Conservation (phyloP, 352 stramenopile species). For the Phytophthora capsici region DNA sequence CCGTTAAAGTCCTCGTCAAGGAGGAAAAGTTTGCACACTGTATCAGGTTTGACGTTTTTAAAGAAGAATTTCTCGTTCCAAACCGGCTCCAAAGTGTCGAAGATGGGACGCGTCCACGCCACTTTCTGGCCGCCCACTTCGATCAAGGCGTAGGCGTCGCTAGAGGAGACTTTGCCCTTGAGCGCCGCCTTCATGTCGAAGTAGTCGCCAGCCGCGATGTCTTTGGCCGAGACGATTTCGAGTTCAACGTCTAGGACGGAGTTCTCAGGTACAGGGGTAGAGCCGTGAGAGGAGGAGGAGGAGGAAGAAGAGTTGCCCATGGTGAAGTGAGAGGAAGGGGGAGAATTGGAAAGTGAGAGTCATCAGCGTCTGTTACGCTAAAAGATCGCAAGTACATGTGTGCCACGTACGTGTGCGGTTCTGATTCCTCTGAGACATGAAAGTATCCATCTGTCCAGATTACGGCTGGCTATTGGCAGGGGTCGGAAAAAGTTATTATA, state of each 20-base stretch:
- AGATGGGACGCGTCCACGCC: slow-evolving; percentile 47
- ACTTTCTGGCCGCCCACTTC: slow-evolving; percentile 41
- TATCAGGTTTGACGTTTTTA: slow-evolving; percentile 44
- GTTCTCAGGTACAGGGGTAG: slow-evolving; percentile 6
- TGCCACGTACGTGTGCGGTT: slow-evolving; percentile 5
- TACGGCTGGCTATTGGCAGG: slow-evolving; percentile 21
- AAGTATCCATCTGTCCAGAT: slow-evolving; percentile 29
- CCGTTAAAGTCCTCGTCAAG: slow-evolving; percentile 43
- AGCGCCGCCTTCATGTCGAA: slow-evolving; percentile 31
- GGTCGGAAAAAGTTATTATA: no score
- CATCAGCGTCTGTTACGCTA: no score
- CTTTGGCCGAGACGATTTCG: slow-evolving; percentile 42
- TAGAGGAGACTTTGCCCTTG: slow-evolving; percentile 40
- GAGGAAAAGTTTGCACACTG: slow-evolving; percentile 44
- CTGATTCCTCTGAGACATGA: slow-evolving; percentile 29
- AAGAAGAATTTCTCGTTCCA: slow-evolving; percentile 57
- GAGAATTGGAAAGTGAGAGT: slow-evolving; percentile 16
- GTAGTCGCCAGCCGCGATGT: slow-evolving; percentile 41
- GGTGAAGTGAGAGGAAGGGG: background rate
- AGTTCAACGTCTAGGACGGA: slow-evolving; percentile 44
- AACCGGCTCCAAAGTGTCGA: slow-evolving; percentile 38
- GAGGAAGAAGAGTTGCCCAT: slow-evolving; percentile 39
- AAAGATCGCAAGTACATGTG: slow-evolving; percentile 16
- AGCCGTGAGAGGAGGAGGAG: slow-evolving; percentile 13
- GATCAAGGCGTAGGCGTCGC: slow-evolving; percentile 47